Evolutionary conservation across 805 yeast species (phyloP).

Genomic region (Lipomyces lipofer): DNA sequence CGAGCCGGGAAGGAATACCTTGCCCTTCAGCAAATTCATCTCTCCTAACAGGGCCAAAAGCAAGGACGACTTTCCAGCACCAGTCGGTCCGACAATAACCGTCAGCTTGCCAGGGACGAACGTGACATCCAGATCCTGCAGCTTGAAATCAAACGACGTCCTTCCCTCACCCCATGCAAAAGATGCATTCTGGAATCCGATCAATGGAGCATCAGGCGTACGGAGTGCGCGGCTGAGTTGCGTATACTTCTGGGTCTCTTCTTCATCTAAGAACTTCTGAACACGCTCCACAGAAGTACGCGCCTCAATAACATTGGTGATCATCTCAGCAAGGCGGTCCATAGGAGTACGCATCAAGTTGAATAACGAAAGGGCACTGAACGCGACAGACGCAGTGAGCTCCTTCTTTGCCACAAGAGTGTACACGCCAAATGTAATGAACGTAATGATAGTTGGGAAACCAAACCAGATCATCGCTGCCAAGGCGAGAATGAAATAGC

Average conservation of each 20-base stretch:
- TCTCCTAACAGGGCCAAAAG: slow-evolving; percentile 90
- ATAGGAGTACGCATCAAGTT: slow-evolving; percentile 81
- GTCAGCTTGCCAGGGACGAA: slow-evolving; percentile 80
- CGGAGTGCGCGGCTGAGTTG: slow-evolving; percentile 55
- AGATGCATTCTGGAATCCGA: slow-evolving; percentile 76
- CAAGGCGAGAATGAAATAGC: slow-evolving; percentile 65
- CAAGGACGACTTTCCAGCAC: slow-evolving; percentile 90
- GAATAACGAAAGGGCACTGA: slow-evolving; percentile 87
- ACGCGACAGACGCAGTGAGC: slow-evolving; percentile 89
- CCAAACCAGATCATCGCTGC: slow-evolving; percentile 58
- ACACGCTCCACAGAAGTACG: slow-evolving; percentile 92
- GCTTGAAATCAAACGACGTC: slow-evolving; percentile 59
- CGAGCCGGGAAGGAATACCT: slow-evolving; percentile 57
- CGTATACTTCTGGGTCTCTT: slow-evolving; percentile 80
- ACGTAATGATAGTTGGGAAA: slow-evolving; percentile 73
- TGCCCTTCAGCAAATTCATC: slow-evolving; percentile 60
- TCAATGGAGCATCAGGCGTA: slow-evolving; percentile 57
- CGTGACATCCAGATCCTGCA: slow-evolving; percentile 69
- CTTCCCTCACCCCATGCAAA: slow-evolving; percentile 70
- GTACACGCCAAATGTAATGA: slow-evolving; percentile 78
- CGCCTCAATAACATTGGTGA: slow-evolving; percentile 81
- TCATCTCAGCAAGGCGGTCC: slow-evolving; percentile 88
- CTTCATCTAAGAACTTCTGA: slow-evolving; percentile 73
- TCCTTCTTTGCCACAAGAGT: slow-evolving; percentile 66
- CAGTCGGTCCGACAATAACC: slow-evolving; percentile 95